phyloP scores from a whole-genome alignment of 2,329 filamentous ascomycete genomes.

The Colletotrichum sp. region DNA sequence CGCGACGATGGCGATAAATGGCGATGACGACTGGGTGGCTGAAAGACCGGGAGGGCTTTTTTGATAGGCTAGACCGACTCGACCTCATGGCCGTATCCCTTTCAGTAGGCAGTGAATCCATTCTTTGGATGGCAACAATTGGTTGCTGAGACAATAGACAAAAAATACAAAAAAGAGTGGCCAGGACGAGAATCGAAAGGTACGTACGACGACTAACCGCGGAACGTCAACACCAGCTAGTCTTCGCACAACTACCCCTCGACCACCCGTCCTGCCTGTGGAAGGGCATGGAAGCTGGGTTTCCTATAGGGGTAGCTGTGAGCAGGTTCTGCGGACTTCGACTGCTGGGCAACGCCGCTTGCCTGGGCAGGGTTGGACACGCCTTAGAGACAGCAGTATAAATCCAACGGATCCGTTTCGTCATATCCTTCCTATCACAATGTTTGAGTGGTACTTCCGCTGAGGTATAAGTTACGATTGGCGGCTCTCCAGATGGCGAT shows the following conservation, averaged over 20 bases:
- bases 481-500: accelerated
- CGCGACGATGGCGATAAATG: neutral
- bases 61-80: neutral
- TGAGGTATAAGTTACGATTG: neutral
- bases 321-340: neutral
- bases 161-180: neutral
- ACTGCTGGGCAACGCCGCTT: neutral
- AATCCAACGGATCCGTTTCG: neutral
- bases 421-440: neutral
- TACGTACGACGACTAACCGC: neutral
- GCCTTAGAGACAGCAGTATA: neutral
- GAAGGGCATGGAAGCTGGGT: neutral
- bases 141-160: neutral
- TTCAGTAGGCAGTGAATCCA: neutral
- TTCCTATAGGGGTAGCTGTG: neutral
- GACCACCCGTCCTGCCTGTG: neutral
- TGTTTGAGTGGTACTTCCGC: no score
- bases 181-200: neutral
- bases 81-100: no score
- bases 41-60: neutral
- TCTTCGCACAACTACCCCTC: neutral
- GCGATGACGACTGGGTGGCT: neutral
- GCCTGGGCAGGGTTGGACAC: neutral
- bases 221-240: neutral
- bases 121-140: neutral